A percentile compares a stretch with the other conserved stretches of the same genome.
These are phyloP conservation scores for Pleurostoma richardsiae DNA, from an alignment of 2,329 filamentous ascomycete species.

Conservation along the genomic window DNA sequence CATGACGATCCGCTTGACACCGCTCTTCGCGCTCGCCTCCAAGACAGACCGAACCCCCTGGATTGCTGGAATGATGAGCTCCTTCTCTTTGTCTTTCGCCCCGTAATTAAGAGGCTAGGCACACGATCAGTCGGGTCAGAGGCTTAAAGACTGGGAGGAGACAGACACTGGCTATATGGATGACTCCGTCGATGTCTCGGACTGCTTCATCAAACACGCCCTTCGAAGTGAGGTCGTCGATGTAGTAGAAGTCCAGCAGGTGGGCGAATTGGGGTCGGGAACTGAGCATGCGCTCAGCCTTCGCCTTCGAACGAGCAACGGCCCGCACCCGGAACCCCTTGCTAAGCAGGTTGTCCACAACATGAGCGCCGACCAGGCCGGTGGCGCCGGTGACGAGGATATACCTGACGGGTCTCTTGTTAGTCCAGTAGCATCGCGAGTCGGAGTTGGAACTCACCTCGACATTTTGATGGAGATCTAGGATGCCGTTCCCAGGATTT, in stretches of 20 bases:
- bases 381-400: conserved; percentile 17
- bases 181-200: conserved; percentile 33
- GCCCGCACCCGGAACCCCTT: conserved; percentile 24
- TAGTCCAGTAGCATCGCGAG: too few relatives aligned
- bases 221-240: conserved; percentile 32
- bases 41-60: conserved; percentile 37
- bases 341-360: conserved; percentile 20
- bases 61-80: conserved; percentile 38
- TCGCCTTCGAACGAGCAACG: conserved; percentile 19
- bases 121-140: not conserved
- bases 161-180: conserved; percentile 38
- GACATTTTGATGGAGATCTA: too few relatives aligned
- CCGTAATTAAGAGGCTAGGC: conserved; percentile 36
- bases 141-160: not conserved
- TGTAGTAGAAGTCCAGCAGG: conserved; percentile 33
- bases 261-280: conserved; percentile 25
- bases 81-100: conserved; percentile 35
- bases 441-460: too few relatives aligned
- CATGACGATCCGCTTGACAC: conserved; percentile 33
- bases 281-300: conserved; percentile 27
- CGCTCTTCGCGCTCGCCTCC: conserved; percentile 16
- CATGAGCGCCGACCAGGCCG: conserved; percentile 19
- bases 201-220: conserved; percentile 30
- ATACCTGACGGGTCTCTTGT: not conserved
- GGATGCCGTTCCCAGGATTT: too few relatives aligned